Conservation (phyloP, 2,329 filamentous ascomycete genomes). For the Talaromyces pinophilus region DNA sequence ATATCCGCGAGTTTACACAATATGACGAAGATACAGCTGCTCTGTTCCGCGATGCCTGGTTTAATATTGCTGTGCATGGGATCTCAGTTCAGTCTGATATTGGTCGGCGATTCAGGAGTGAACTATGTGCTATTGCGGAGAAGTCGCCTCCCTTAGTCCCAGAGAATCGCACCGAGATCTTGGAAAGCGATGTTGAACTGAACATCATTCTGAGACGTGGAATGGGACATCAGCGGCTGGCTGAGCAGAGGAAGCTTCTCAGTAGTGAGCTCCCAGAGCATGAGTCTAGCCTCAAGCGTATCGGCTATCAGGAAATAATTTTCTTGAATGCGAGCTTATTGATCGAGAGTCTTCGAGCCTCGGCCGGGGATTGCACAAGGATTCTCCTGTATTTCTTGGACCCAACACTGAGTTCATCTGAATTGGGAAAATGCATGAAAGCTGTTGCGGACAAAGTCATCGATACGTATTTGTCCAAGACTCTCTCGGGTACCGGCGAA, state of each 20-base stretch:
- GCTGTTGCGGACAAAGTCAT: conserved; percentile 69
- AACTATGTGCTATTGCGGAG: conserved; percentile 80
- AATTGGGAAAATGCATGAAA: conserved; percentile 64
- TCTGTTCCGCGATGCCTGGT: conserved; percentile 89
- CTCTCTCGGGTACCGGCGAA: conserved; percentile 68
- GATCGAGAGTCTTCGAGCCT: conserved; percentile 83
- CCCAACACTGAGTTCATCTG: conserved; percentile 68
- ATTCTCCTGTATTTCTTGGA: conserved; percentile 93
- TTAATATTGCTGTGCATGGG: conserved; percentile 94
- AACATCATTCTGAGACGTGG: conserved; percentile 90
- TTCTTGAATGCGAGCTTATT: conserved; percentile 90
- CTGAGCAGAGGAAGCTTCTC: conserved; percentile 78
- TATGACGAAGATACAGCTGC: conserved; percentile 68
- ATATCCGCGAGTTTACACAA: conserved; percentile 38
- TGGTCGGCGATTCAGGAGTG: conserved; percentile 70
- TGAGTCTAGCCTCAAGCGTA: conserved; percentile 72
- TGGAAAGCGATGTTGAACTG: conserved; percentile 94
- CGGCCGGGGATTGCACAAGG: conserved; percentile 85
- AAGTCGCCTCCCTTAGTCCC: conserved; percentile 85
- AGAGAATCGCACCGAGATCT: conserved; percentile 82
- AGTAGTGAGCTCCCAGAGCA: conserved; percentile 72
- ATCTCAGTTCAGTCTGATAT: conserved; percentile 75
- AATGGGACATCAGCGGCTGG: conserved; percentile 69
- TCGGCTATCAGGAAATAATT: conserved; percentile 88
- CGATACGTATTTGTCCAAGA: conserved; percentile 75